These are phyloP conservation scores for Amanita polypyramis DNA, from an alignment of 768 basidiomycete species.

Conservation along the genomic window DNA sequence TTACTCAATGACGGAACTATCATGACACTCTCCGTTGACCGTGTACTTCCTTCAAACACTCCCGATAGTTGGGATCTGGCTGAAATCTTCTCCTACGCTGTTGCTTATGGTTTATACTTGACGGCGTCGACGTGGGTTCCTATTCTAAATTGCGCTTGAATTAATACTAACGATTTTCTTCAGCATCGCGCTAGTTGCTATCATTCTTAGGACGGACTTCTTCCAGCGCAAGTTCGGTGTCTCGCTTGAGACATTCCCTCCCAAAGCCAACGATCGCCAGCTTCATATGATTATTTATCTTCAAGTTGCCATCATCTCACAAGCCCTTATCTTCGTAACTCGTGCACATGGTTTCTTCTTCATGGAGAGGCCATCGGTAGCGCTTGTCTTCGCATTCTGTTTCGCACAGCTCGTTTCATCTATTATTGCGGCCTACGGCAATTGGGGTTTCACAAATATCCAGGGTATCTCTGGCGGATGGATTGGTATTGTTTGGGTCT, in stretches of 20 bases:
- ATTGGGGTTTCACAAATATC: conserved; percentile 94
- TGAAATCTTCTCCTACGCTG: conserved; percentile 92
- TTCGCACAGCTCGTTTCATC: conserved; percentile 90
- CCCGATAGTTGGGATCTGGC: conserved; percentile 95
- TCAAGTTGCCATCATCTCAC: conserved; percentile 98
- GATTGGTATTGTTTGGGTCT: conserved; percentile 97
- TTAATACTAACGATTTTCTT: conserved; percentile 2
- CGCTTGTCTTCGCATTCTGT: conserved; percentile 85
- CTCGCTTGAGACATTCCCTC: conserved; percentile 27
- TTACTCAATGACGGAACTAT: conserved; percentile 97
- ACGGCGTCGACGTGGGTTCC: conserved; percentile 76
- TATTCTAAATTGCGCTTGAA: conserved; percentile 6
- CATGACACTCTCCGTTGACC: conserved; percentile 96
- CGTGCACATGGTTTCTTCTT: conserved; percentile 95
- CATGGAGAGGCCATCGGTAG: conserved; percentile 88
- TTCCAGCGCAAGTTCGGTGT: conserved; percentile 87
- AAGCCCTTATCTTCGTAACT: conserved; percentile 94
- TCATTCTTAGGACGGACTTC: conserved; percentile 81
- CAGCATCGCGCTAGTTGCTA: conserved; percentile 68
- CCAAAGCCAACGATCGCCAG: conserved; percentile 52
- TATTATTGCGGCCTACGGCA: conserved; percentile 87
- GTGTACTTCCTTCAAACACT: conserved; percentile 85
- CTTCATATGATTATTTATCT: conserved; percentile 89
- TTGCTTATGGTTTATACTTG: conserved; percentile 93
- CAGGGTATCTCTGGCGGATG: conserved; percentile 76